Base-by-base conservation (phyloP, 2,329 filamentous ascomycete species). In the Mollisiaceae sp. region DNA sequence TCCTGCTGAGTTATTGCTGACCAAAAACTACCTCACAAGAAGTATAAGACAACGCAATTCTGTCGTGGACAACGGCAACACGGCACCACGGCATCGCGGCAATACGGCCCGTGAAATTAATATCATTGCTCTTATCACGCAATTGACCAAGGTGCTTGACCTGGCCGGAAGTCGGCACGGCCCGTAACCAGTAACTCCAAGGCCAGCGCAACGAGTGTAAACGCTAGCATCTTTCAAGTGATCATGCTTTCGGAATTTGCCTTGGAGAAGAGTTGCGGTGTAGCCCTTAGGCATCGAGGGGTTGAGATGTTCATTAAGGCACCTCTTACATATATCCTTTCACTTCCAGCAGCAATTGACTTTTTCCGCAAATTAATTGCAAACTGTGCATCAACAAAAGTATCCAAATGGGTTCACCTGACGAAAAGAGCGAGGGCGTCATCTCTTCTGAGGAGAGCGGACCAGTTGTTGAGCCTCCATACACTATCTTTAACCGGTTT, bases 391-490 rank as follows among this genome's bases (percentile, higher is more conserved):
- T 20, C 43, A 45, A 20, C 14, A 18, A 45, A 45, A n/a, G 20
- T 5, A 9, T 9, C 6, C 15, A 18, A n/a, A 45, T 45, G 43
- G 43, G 8, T n/a, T n/a, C 43, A 18, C 20, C 43, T 45, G n/a
- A 18, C n/a, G 45, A 50, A 50, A 50, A 50, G 45, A 11, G 24
- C n/a, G 45, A 50, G 45, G 22, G n/a, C 24, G 12, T 24, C 3
- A 50, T 50, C n/a, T 50, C 45, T 24, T 50, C n/a, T 3, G 45
- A 50, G 20, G 45, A 50, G n/a, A 50, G 45, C n/a, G 45, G 45
- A 50, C 8, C 20, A 22, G 45, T 20, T 11, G n/a, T 50, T 50
- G 45, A 50, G 22, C 45, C 45, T 11, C 45, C 45, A 1, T 50
- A 22, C n/a, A 50, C 45, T 20, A 50, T 50, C n/a, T 50, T 50